Conservation (phyloP, 257 asterid genomes). For the Capsicum chinense region DNA sequence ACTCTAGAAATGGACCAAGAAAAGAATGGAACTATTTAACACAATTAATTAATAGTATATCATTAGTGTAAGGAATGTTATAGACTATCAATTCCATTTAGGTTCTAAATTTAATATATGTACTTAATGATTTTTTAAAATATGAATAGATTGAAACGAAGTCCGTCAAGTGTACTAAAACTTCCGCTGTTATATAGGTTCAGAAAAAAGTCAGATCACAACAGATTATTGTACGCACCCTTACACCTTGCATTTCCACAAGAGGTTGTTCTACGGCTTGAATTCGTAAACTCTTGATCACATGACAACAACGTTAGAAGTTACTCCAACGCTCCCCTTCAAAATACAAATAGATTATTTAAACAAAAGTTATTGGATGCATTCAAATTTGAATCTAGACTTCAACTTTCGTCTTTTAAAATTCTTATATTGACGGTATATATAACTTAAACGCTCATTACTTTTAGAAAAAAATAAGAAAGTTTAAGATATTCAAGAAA, state of each 20-base stretch:
- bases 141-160: not conserved
- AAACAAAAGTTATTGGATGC: not conserved
- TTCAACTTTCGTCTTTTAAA: too few relatives aligned
- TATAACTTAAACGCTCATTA: not conserved
- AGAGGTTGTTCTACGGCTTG: too few relatives aligned
- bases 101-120: not conserved
- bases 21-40: conserved; percentile 36
- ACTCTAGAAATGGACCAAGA: conserved; percentile 24
- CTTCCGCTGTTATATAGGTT: too few relatives aligned
- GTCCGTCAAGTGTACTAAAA: too few relatives aligned
- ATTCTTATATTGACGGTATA: too few relatives aligned
- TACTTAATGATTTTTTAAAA: not conserved
- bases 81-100: too few relatives aligned
- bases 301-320: too few relatives aligned
- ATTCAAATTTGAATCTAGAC: not conserved
- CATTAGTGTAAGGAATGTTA: not conserved
- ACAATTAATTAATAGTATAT: conserved; percentile 24
- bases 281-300: too few relatives aligned
- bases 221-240: too few relatives aligned
- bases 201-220: too few relatives aligned
- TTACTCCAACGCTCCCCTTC: too few relatives aligned
- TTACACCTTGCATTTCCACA: too few relatives aligned
- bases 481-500: conserved; percentile 14
- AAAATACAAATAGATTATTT: not conserved
- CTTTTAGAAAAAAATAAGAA: conserved; percentile 22